Conservation (phyloP, 2,329 filamentous ascomycete species). For the Fusarium sp. region DNA sequence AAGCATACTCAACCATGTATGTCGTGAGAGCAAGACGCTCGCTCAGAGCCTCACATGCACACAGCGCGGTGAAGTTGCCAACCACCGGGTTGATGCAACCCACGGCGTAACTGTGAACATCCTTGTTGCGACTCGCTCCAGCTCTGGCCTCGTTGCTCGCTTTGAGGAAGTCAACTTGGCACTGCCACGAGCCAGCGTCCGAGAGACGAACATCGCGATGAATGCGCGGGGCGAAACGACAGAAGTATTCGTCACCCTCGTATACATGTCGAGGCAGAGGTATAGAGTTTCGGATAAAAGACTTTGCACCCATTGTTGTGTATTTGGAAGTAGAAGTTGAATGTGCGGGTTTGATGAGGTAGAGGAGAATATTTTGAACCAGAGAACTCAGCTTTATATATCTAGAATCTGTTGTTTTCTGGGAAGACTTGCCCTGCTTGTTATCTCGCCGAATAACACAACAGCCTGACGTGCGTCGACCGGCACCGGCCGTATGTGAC, state of each 20-base stretch:
- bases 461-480: not conserved
- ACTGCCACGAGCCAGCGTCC: not conserved
- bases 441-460: not conserved
- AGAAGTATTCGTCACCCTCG: not conserved
- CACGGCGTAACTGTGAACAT: not conserved
- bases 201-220: not conserved
- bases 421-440: not conserved
- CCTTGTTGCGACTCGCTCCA: not conserved
- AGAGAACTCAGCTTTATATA: not conserved
- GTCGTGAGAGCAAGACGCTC: not conserved
- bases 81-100: not conserved
- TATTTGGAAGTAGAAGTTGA: not conserved
- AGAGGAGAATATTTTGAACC: not conserved
- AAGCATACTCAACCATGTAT: constrained; percentile 2
- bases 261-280: not conserved
- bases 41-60: not conserved
- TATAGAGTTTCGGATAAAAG: not conserved
- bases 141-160: not conserved
- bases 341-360: not conserved
- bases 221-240: not conserved
- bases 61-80: not conserved
- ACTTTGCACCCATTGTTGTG: not conserved
- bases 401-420: not conserved
- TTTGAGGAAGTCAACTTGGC: not conserved
- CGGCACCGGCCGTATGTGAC: too few relatives aligned